Percentiles rank a stretch among this genome's conserved stretches.
phyloP scores from a whole-genome alignment of 1,284 basidiomycete genomes.

The Leccinum solheimii region DNA sequence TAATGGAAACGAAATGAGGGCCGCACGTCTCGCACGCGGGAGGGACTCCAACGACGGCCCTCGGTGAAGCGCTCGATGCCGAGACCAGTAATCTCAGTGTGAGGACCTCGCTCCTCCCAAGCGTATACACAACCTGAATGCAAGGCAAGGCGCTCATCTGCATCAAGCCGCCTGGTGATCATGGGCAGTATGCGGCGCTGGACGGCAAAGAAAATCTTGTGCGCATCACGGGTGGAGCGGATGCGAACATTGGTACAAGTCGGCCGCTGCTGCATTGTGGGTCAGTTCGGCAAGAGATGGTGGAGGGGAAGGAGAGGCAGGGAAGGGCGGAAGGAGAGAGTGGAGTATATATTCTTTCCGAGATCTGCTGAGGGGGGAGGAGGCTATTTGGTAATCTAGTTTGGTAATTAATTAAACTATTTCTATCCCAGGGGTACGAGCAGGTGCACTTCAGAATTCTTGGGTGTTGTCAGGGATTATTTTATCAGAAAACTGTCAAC shows the following conservation, averaged over 20 bases:
- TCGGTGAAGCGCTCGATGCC: conserved; percentile 80
- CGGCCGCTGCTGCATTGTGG: conserved; percentile 58
- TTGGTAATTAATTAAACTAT: conserved; percentile 44
- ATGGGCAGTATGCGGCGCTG: conserved; percentile 64
- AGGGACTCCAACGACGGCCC: conserved; percentile 76
- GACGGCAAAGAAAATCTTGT: conserved; percentile 77
- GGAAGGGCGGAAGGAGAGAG: conserved; percentile 12
- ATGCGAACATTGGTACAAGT: conserved; percentile 72
- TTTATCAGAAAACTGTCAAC: conserved; percentile 27
- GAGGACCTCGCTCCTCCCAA: conserved; percentile 80
- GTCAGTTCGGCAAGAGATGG: neutral
- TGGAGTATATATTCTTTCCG: conserved; percentile 33
- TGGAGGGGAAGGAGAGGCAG: conserved; percentile 6
- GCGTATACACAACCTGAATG: conserved; percentile 75
- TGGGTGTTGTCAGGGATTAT: conserved; percentile 15
- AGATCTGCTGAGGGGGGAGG: conserved; percentile 33
- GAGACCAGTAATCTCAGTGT: conserved; percentile 72
- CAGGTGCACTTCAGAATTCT: conserved; percentile 4
- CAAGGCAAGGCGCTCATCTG: conserved; percentile 67
- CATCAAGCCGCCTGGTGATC: conserved; percentile 75
- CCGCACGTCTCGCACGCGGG: conserved; percentile 74
- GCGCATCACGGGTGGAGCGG: conserved; percentile 73
- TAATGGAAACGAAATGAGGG: conserved; percentile 2
- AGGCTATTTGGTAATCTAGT: conserved; percentile 32
- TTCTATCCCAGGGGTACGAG: conserved; percentile 28